Evolutionary conservation across 1,284 basidiomycete genomes (phyloP).

Genomic region (Marasmius oreades): DNA sequence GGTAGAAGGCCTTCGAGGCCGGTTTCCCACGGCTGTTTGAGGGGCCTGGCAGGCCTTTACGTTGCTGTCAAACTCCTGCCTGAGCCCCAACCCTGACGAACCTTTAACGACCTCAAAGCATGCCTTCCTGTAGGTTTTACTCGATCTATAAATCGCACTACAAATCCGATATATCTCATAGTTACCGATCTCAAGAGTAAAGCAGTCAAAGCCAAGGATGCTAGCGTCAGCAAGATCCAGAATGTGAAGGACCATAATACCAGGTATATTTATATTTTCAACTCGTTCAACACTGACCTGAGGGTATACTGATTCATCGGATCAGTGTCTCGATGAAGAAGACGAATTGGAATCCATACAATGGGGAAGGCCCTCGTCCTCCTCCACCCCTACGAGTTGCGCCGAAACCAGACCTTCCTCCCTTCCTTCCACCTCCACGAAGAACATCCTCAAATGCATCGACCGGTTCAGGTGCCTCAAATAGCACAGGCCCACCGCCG

Average conservation of each 20-base stretch:
- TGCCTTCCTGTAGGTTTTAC: too few relatives aligned
- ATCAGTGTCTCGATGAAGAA: constrained; percentile 54
- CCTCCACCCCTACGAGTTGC: constrained; percentile 39
- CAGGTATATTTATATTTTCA: constrained; percentile 30
- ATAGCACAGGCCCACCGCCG: constrained; percentile 21
- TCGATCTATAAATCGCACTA: too few relatives aligned
- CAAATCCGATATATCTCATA: too few relatives aligned
- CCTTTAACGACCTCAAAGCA: too few relatives aligned
- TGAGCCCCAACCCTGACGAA: too few relatives aligned
- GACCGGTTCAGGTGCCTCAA: background rate
- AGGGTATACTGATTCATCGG: too few relatives aligned
- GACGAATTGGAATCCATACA: constrained; percentile 59
- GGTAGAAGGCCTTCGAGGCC: too few relatives aligned
- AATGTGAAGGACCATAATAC: constrained; percentile 54
- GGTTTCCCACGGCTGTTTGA: too few relatives aligned
- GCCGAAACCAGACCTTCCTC: constrained; percentile 22
- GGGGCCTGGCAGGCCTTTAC: too few relatives aligned
- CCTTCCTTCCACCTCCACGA: constrained; percentile 20
- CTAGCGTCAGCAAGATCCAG: constrained; percentile 45
- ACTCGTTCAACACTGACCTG: background rate
- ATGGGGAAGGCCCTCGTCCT: constrained; percentile 37
- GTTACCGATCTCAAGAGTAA: constrained; percentile 64
- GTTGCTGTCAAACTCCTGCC: too few relatives aligned
- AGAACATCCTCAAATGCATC: background rate
- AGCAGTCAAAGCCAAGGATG: constrained; percentile 56